phyloP scores from a whole-genome alignment of 768 basidiomycete genomes.

The Lentinula boryana region DNA sequence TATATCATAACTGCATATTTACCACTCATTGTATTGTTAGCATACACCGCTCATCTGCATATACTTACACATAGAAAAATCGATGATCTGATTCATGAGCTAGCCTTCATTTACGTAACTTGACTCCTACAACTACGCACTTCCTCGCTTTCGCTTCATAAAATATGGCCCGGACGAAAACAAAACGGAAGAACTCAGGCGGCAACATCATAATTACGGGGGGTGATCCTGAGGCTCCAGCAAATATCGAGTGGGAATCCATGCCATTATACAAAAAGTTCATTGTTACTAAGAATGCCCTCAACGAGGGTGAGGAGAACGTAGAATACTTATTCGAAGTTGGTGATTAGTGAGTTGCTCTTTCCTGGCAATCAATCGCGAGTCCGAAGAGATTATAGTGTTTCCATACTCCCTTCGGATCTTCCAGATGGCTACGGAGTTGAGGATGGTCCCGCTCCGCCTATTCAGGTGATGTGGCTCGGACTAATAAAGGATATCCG shows the following conservation, averaged over 20 bases:
- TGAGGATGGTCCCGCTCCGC: not conserved
- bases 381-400: not conserved
- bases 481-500: not conserved
- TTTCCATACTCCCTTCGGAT: not conserved
- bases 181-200: not conserved
- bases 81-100: too few relatives aligned
- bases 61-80: too few relatives aligned
- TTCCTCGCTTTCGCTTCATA: not conserved
- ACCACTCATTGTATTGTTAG: not conserved
- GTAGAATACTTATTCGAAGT: not conserved
- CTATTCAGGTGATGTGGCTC: not conserved
- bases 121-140: too few relatives aligned
- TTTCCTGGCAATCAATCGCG: not conserved
- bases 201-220: not conserved
- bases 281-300: not conserved
- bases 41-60: not conserved
- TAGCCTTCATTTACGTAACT: too few relatives aligned
- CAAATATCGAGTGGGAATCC: not conserved
- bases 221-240: not conserved
- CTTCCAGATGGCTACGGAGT: not conserved
- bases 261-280: not conserved
- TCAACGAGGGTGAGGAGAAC: not conserved
- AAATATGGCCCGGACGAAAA: not conserved
- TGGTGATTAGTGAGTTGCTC: not conserved
- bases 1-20: not conserved